A percentile compares a stretch with the other conserved stretches of the same genome.
These are phyloP conservation scores for Imleria badia DNA, from an alignment of 768 basidiomycete genomes.

Conservation along the genomic window DNA sequence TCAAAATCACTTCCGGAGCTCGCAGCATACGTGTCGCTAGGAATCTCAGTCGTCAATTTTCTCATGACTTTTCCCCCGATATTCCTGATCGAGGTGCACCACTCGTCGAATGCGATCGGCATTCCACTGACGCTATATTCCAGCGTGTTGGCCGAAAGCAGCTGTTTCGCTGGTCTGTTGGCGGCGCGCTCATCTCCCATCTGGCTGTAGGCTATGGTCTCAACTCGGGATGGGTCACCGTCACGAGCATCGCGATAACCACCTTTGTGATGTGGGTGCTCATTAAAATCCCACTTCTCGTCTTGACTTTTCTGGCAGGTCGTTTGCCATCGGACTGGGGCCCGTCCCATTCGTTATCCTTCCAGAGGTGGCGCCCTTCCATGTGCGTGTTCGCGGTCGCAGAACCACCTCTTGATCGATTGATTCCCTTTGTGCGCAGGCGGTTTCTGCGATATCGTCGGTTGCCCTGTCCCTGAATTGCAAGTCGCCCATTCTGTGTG, in stretches of 20 bases:
- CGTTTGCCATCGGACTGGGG: slow-evolving; percentile 88
- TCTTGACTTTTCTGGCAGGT: slow-evolving; percentile 41
- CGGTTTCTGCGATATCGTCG: slow-evolving; percentile 79
- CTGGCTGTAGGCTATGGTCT: slow-evolving; percentile 69
- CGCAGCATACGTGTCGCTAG: slow-evolving; percentile 81
- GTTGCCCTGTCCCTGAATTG: slow-evolving; percentile 73
- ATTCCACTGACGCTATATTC: slow-evolving; percentile 1
- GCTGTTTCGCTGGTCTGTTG: slow-evolving; percentile 64
- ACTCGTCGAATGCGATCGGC: slow-evolving; percentile 2
- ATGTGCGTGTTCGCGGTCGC: slow-evolving; percentile 46
- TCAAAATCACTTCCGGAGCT: slow-evolving; percentile 74
- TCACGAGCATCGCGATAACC: slow-evolving; percentile 74
- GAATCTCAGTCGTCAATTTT: slow-evolving; percentile 82
- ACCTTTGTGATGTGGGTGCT: slow-evolving; percentile 73
- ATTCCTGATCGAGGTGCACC: slow-evolving; percentile 73
- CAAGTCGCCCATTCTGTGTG: slow-evolving; percentile 32
- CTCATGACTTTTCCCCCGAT: slow-evolving; percentile 77
- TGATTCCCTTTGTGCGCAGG: slow-evolving; percentile 40
- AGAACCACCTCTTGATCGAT: not conserved
- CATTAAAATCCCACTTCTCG: not conserved
- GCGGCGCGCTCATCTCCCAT: slow-evolving; percentile 66
- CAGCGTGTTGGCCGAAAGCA: slow-evolving; percentile 74
- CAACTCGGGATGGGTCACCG: slow-evolving; percentile 52
- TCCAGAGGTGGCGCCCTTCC: slow-evolving; percentile 80
- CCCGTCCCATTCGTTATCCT: slow-evolving; percentile 93